A percentile compares a stretch with the other conserved stretches of the same genome.
Conservation (phyloP, 345 rosid genomes). For the Populus deltoides region DNA sequence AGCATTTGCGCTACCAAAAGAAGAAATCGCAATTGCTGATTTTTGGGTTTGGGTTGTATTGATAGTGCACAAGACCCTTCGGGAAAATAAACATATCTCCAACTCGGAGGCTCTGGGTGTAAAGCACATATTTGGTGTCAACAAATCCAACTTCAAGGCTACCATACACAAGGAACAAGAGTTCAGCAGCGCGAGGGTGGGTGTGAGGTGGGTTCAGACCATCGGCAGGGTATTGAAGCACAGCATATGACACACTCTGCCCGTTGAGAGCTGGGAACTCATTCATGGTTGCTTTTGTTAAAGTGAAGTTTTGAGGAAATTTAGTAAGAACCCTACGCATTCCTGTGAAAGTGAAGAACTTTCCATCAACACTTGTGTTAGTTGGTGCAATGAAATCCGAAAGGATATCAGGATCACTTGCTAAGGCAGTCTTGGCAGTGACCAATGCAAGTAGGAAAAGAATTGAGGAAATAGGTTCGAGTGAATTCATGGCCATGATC, state of each 20-base stretch:
- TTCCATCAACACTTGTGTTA: conserved; percentile 5
- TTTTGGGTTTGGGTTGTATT: not conserved
- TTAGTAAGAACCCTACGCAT: not conserved
- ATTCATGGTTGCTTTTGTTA: conserved; percentile 7
- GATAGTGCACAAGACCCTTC: conserved; percentile 15
- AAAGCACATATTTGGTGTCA: conserved; percentile 4
- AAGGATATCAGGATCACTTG: conserved; percentile 17
- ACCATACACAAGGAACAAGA: conserved; percentile 13
- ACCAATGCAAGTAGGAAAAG: not conserved
- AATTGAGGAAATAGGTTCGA: not conserved
- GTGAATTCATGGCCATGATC: not conserved
- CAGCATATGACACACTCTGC: conserved; percentile 20
- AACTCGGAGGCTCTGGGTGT: conserved; percentile 1
- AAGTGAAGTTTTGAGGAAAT: not conserved
- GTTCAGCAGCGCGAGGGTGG: conserved; percentile 21
- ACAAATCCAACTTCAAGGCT: conserved; percentile 5
- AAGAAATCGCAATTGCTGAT: not conserved
- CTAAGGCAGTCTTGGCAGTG: not conserved
- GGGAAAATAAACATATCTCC: conserved; percentile 23
- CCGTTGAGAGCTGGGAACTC: conserved; percentile 25
- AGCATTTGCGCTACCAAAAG: conserved; percentile 23
- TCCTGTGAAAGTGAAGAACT: conserved; percentile 11
- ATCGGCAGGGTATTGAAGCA: conserved; percentile 9
- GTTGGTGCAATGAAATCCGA: conserved; percentile 14
- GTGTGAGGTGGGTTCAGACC: conserved; percentile 17